Evolutionary conservation across 306 rosid species (phyloP).

Genomic region (Lupinus albus): DNA sequence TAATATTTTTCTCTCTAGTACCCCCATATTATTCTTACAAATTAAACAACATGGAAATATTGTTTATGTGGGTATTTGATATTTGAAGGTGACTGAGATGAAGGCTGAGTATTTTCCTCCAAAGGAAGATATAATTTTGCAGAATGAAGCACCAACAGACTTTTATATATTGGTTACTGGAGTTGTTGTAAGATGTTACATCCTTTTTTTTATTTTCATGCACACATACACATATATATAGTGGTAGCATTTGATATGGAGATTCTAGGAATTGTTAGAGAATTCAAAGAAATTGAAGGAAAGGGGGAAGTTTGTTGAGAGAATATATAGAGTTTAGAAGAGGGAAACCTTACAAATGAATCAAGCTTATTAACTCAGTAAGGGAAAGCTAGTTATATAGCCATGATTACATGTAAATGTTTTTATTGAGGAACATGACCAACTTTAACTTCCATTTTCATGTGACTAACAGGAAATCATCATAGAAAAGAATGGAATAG

Average conservation of each 20-base stretch:
- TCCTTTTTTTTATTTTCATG: constrained; percentile 19
- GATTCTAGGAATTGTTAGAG: too few species aligned
- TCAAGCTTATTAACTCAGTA: too few species aligned
- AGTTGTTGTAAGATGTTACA: constrained; percentile 54
- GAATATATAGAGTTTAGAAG: too few species aligned
- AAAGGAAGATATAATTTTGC: constrained; percentile 78
- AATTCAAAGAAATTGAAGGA: too few species aligned
- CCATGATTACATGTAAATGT: background rate
- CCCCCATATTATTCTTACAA: too few species aligned
- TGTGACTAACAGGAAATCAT: constrained; percentile 57
- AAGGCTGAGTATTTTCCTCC: constrained; percentile 91
- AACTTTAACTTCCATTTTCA: constrained; percentile 20
- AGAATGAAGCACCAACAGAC: constrained; percentile 86
- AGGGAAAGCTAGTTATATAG: too few species aligned
- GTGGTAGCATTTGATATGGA: too few species aligned
- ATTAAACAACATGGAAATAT: too few species aligned
- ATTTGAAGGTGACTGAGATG: constrained; percentile 78
- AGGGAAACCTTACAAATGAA: too few species aligned
- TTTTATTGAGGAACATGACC: background rate
- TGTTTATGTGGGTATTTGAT: constrained; percentile 20
- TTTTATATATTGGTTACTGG: constrained; percentile 71
- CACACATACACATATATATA: too few species aligned
- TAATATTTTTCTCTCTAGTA: constrained; percentile 33
- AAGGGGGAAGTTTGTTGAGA: too few species aligned
- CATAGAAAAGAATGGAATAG: constrained; percentile 48